Percentiles rank a stretch among this genome's conserved stretches.
Conservation (phyloP, 2,329 filamentous ascomycete species). For the Aureobasidium pullulans region DNA sequence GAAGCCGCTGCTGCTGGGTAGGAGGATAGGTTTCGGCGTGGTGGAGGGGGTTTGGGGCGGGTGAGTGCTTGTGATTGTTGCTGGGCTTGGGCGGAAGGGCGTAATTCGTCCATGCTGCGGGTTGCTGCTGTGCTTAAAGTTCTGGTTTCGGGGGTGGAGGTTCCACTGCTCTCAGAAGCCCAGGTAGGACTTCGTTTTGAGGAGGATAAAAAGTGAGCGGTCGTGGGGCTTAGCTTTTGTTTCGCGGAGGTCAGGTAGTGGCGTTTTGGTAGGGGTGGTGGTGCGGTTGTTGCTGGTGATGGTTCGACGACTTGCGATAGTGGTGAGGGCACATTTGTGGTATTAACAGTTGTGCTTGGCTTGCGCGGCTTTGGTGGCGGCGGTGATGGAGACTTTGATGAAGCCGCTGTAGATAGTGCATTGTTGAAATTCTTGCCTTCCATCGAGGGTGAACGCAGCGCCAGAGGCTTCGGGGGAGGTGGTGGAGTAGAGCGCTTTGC, state of each 20-base stretch:
- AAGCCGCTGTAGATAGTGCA: slow-evolving; percentile 17
- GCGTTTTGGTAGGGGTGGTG: slow-evolving; percentile 25
- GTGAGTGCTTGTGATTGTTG: background rate
- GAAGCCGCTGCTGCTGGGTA: slow-evolving; percentile 31
- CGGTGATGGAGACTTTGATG: slow-evolving; percentile 15
- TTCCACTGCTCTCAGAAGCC: slow-evolving; percentile 8
- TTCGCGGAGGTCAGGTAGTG: slow-evolving; percentile 31
- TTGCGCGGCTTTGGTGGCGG: slow-evolving; percentile 29
- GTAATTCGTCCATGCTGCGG: slow-evolving; percentile 9
- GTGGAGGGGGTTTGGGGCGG: slow-evolving; percentile 30
- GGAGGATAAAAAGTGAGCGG: slow-evolving; percentile 21
- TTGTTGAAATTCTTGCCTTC: slow-evolving; percentile 17
- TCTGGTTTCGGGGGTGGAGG: slow-evolving; percentile 3
- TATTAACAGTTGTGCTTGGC: slow-evolving; percentile 27
- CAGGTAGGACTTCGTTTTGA: slow-evolving; percentile 16
- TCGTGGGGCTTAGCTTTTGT: slow-evolving; percentile 29
- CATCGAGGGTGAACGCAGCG: slow-evolving; percentile 34
- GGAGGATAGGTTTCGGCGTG: slow-evolving; percentile 29
- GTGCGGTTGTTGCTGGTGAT: slow-evolving; percentile 11
- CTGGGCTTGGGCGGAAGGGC: slow-evolving; percentile 8
- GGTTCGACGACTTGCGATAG: slow-evolving; percentile 28
- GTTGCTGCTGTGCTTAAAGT: slow-evolving; percentile 12
- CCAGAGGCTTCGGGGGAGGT: slow-evolving; percentile 29
- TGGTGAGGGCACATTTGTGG: slow-evolving; percentile 23
- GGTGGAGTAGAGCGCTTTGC: slow-evolving; percentile 16